Conservation (phyloP, 345 rosid genomes). For the Gossypium thurberi region DNA sequence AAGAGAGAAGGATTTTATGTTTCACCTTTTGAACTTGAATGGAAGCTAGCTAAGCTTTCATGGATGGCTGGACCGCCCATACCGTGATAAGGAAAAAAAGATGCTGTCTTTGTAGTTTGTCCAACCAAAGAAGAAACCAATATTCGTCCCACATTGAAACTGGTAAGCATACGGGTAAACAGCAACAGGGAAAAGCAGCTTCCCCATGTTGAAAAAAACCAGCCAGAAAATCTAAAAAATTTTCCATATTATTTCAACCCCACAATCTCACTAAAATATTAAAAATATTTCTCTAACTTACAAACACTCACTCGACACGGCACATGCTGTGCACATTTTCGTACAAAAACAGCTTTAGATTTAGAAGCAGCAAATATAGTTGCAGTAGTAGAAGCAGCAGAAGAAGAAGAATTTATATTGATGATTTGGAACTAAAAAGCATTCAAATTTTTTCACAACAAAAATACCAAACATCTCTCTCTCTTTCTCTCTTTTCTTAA, state of each 20-base stretch:
- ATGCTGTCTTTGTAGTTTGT: constrained; percentile 15
- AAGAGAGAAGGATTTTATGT: background rate
- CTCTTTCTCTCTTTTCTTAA: background rate
- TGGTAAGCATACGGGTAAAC: constrained; percentile 29
- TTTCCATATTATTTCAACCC: constrained; percentile 6
- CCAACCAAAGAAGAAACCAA: constrained; percentile 21
- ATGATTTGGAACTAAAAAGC: constrained; percentile 1
- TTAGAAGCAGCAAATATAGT: background rate
- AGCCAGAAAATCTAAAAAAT: constrained; percentile 13
- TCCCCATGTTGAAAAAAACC: constrained; percentile 16
- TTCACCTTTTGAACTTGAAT: constrained; percentile 5
- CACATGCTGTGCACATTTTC: constrained; percentile 9
- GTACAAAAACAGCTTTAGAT: constrained; percentile 13
- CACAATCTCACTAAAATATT: background rate
- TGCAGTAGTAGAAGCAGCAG: background rate
- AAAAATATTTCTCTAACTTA: background rate
- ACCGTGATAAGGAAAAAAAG: background rate
- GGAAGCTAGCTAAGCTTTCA: background rate
- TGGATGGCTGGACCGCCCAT: constrained; percentile 13
- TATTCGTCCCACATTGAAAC: constrained; percentile 20
- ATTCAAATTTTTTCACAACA: constrained; percentile 18
- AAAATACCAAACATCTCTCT: constrained; percentile 8
- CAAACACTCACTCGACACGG: constrained; percentile 6
- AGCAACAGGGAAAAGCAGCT: constrained; percentile 27
- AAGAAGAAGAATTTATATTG: background rate